Evolutionary conservation across 2,329 filamentous ascomycete species (phyloP).

Genomic region (Chalaropsis thielavioides): DNA sequence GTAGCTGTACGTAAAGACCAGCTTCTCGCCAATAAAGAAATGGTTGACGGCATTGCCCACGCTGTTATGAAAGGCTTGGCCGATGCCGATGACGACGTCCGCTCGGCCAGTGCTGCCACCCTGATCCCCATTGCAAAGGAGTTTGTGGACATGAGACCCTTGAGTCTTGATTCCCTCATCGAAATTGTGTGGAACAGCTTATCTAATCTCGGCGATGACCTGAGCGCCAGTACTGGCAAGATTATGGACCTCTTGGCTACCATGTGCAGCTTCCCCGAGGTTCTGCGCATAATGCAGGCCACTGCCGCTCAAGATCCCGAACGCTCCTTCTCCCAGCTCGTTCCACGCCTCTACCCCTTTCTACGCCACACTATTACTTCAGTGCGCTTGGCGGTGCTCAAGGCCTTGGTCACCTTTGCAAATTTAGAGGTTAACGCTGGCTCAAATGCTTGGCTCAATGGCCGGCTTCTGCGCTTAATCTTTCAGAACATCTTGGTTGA

Average conservation of each 20-base stretch:
- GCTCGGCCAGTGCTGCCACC: conserved; percentile 93
- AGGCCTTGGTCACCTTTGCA: conserved; percentile 84
- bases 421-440: conserved; percentile 71
- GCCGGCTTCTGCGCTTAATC: conserved; percentile 71
- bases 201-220: conserved; percentile 88
- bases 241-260: conserved; percentile 98
- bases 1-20: conserved; percentile 91
- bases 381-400: conserved; percentile 81
- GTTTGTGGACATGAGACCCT: conserved; percentile 72
- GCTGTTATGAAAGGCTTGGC: conserved; percentile 91
- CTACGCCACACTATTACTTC: conserved; percentile 93
- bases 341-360: conserved; percentile 90
- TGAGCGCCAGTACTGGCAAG: conserved; percentile 91
- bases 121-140: conserved; percentile 92
- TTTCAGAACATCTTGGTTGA: conserved; percentile 96
- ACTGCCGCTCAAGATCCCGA: conserved; percentile 73
- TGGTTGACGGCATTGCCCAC: conserved; percentile 84
- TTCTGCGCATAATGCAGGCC: conserved; percentile 82
- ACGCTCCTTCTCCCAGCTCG: conserved; percentile 80
- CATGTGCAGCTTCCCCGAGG: conserved; percentile 84
- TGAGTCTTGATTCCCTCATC: conserved; percentile 66
- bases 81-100: conserved; percentile 86
- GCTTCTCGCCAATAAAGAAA: conserved; percentile 62
- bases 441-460: conserved; percentile 57
- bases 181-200: conserved; percentile 96